Evolutionary conservation across 78 protist genomes (phyloP).

Genomic region (Dictyostelium brefeldianum): DNA sequence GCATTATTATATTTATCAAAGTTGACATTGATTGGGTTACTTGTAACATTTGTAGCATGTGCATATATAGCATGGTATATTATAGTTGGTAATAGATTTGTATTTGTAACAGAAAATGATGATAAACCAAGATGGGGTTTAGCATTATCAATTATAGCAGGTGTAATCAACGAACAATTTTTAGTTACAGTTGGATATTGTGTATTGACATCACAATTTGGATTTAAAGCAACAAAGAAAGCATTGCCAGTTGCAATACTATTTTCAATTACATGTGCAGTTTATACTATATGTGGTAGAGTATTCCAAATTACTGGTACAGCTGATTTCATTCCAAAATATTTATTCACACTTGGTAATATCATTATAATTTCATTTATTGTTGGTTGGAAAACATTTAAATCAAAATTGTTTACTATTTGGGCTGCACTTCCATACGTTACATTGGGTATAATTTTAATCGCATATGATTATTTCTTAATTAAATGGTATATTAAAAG

Average conservation of each 20-base stretch:
- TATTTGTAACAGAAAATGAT: neutral
- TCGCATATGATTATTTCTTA: constrained; percentile 23
- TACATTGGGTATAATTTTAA: constrained; percentile 10
- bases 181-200: constrained; percentile 1
- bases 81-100: constrained; percentile 13
- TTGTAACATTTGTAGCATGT: constrained; percentile 12
- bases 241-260: neutral
- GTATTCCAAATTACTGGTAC: neutral
- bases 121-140: constrained; percentile 18
- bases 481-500: constrained; percentile 28
- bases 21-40: neutral
- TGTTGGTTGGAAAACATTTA: constrained; percentile 3
- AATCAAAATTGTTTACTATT: neutral
- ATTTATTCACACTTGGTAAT: neutral
- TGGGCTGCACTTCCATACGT: constrained; percentile 33
- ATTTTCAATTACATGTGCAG: neutral
- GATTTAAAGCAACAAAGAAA: constrained; percentile 12
- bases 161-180: constrained; percentile 29
- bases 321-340: constrained; percentile 18
- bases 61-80: constrained; percentile 36
- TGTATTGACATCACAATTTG: constrained; percentile 28
- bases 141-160: constrained; percentile 11
- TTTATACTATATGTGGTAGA: neutral
- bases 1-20: neutral
- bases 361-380: constrained; percentile 8